Percentiles rank a stretch among this genome's conserved stretches.
Conservation (phyloP, 805 yeast species). For the Citeromyces matritensis region DNA sequence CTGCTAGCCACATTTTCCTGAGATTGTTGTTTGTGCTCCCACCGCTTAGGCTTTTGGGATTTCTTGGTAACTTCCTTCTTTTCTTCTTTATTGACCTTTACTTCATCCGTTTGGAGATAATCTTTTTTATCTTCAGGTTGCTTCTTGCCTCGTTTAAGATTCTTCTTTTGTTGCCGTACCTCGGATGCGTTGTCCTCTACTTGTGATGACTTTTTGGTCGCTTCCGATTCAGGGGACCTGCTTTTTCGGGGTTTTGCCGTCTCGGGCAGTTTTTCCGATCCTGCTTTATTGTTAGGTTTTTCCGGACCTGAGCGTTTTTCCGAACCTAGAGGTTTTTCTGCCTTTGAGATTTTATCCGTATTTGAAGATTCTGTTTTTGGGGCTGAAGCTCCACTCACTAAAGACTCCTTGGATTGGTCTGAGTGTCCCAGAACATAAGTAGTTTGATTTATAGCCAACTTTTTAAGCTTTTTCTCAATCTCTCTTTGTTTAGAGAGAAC, state of each 20-base stretch:
- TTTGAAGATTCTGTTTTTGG: neutral
- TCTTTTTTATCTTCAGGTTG: neutral
- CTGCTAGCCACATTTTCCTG: too few relatives aligned
- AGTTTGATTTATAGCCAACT: constrained; percentile 29
- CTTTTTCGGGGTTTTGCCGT: constrained; percentile 8
- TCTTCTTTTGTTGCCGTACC: constrained; percentile 8
- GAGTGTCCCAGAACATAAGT: constrained; percentile 17
- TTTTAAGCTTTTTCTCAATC: constrained; percentile 32
- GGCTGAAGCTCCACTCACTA: neutral
- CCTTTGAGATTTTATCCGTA: too few relatives aligned
- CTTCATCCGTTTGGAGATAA: too few relatives aligned
- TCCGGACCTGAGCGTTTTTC: constrained; percentile 3
- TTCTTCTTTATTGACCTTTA: constrained; percentile 1
- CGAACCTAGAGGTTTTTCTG: too few relatives aligned
- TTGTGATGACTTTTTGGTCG: constrained; percentile 4
- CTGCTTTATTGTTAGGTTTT: constrained; percentile 5
- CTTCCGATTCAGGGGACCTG: constrained; percentile 9
- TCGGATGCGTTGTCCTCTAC: constrained; percentile 3
- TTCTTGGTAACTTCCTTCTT: neutral
- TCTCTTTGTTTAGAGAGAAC: constrained; percentile 49
- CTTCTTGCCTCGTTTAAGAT: constrained; percentile 3
- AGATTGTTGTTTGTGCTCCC: too few relatives aligned
- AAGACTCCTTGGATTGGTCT: neutral
- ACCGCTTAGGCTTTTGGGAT: too few relatives aligned
- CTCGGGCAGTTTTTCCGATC: constrained; percentile 13